Evolutionary conservation across 2,329 filamentous ascomycete genomes (phyloP), one percentile per base, ranked within the genome.

Genomic region (Achaetomium macrosporum): DNA sequence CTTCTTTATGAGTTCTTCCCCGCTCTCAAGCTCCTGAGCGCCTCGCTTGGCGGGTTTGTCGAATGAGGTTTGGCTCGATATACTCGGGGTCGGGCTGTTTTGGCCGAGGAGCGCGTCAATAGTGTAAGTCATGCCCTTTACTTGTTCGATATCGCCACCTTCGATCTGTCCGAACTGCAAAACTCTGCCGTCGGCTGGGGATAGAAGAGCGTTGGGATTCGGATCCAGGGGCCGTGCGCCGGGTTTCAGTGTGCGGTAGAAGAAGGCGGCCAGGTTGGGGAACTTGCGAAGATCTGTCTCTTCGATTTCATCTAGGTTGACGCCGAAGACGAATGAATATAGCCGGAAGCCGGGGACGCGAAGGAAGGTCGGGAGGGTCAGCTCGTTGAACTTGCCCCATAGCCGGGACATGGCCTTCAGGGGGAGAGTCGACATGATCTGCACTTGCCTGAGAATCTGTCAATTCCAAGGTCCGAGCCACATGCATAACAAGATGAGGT

Each of bases 71-170:
- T 67, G 61, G 51, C 70, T 52, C 53, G 78, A 66, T 62, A 85
- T 69, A 70, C 81, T 81, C 16, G 78, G 69, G 5, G 76, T 66
- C 36, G 79, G 79, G 6, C 76, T 80, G 56, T 76, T 75, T 59
- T 81, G 83, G 47, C 93, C 93, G 2, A 99, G 79, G 1, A 99
- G 79, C 8, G 93, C 91, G 67, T 99, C 93, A 50, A 99, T 81
- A 60, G 86, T 95, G 71, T 99, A 99, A 1, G 93, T 99, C 78
- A 99, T 93, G 55, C 93, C 93, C 72, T 99, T 99, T 59, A 99
- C 92, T 72, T 99, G 93, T 69, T 99, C 93, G 41, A 99, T 95
- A 65, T 96, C 90, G 44, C 92, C 91, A 63, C 91, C 84, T 64
- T 95, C 87, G 53, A 99, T 96, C 62, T 84, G 84, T 11, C 93